A percentile compares a stretch with the other conserved stretches of the same genome.
phyloP scores from a whole-genome alignment of 495 filamentous ascomycete species.

The Penicillium daleae region DNA sequence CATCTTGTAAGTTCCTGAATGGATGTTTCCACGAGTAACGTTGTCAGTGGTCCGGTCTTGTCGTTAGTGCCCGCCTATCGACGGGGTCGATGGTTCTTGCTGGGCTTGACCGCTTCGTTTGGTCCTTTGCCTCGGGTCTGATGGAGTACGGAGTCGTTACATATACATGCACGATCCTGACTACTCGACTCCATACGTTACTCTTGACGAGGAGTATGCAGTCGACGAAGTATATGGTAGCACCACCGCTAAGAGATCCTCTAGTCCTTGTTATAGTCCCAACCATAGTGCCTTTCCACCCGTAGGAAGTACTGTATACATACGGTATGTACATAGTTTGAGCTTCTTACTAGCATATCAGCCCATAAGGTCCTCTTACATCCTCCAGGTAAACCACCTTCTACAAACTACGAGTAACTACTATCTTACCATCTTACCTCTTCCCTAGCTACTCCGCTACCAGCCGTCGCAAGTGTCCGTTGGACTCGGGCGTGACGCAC shows the following conservation, averaged over 20 bases:
- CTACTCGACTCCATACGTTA: not conserved
- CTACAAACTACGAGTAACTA: no score
- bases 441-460: slow-evolving; percentile 22
- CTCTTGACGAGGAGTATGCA: not conserved
- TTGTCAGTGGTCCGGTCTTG: not conserved
- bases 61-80: no score
- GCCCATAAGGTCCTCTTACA: not conserved
- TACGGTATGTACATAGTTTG: not conserved
- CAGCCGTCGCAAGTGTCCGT: slow-evolving; percentile 17
- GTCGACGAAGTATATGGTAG: not conserved
- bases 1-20: not conserved
- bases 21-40: not conserved
- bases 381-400: not conserved
- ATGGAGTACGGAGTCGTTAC: not conserved
- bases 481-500: slow-evolving; percentile 5
- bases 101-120: slow-evolving; percentile 16
- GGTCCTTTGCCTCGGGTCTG: not conserved
- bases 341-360: not conserved
- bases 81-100: not conserved
- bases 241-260: not conserved
- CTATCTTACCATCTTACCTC: no score
- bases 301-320: not conserved
- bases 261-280: not conserved
- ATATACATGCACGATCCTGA: not conserved
- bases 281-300: not conserved